Base-by-base conservation (phyloP, 768 basidiomycete genomes). In the Termitomyces titanicus region DNA sequence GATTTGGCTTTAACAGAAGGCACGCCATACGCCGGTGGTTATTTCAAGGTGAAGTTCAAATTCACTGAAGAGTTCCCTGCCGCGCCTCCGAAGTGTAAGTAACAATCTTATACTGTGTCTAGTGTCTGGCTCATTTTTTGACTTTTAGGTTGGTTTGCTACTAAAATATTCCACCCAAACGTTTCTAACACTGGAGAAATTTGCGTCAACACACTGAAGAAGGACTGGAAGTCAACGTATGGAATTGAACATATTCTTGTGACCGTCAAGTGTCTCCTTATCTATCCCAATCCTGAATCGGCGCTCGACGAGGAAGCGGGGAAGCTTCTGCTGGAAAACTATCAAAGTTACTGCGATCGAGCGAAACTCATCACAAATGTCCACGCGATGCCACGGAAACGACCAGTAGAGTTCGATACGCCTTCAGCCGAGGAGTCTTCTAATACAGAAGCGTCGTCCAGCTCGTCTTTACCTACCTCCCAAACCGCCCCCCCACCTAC, bases 141-240 rank as follows among this genome's bases (percentile, higher is more conserved):
- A 39, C 11, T 22, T 39, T 11, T 61, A 96, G 94, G 95, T 66
- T 88, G 91, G 77, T 89, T 97, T 61, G 75, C 80, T 13, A 97
- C 95, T 47, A 97, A 96, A 76, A 95, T 98, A 54, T 98, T 98
- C 71, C 95, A 98, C 64, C 95, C 96, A 0, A 98, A 98, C 64
- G 93, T 98, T 38, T 95, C 94, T 0, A 79, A 81, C 33, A 70
- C 82, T 0, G 94, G 94, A 15, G 94, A 97, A 71, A 98, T 98
- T 62, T 98, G 94, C 68, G 94, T 98, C 13, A 96, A 95, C 74
- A 98, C 94, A 7, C 75, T 98, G 24, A 98, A 97, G 80, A 96
- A 97, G 70, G 94, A 96, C 64, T 98, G 95, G 95, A 89, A 94
- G 68, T 81, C 90, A 22, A 82, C 86, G 12, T 95, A 92, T 63